Base-by-base conservation (phyloP, 2,329 filamentous ascomycete genomes). In the Cladosporium phlei region DNA sequence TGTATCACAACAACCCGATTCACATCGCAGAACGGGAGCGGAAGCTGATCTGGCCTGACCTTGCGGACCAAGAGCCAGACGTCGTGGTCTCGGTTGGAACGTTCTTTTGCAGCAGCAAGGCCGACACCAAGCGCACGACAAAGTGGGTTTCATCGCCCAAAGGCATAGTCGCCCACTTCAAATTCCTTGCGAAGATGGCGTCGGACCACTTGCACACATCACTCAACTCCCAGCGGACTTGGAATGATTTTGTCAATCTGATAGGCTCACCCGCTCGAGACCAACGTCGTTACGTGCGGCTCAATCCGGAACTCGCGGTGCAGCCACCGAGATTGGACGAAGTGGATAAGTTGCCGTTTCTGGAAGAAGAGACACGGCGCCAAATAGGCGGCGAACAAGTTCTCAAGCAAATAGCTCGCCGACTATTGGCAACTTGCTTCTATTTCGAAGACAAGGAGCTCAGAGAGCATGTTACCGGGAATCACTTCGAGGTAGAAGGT, bases 1-100 rank as follows among this genome's bases (percentile, higher is more conserved):
- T 75, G 0, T 66, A 68, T 10, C 67, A 73, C 59, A 74, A 73
- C 54, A 76, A 35, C 4, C 33, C 33, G 4, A 76, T 33, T 14
- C 54, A 60, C 1, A 61, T 76, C 50, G 73, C 74, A 4, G 66
- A 75, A 35, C 59, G 33, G 9, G 33, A 35, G 19, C 65, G 34
- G 71, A 75, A 30, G 20, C 7, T 35, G 60, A 58, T 69, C 9
- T 69, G 59, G 59, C 52, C 49, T 3, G 46, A 56, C 10, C 47
- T 48, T 3, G 61, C 61, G 56, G 64, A 52, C 51, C 60, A 62
- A 56, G 63, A 53, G 52, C 63, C 44, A 53, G 66, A 46, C 56
- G 55, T 68, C 19, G 25, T 62, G 7, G 32, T 61, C 3, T 60
- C 57, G 4, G 39, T 61, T 22, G 57, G 59, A 2, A 60, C 67